Percentiles rank a stretch among this genome's conserved stretches.
Evolutionary conservation across 495 filamentous ascomycete species (phyloP).

Genomic region (Antarctomyces pellizariae): DNA sequence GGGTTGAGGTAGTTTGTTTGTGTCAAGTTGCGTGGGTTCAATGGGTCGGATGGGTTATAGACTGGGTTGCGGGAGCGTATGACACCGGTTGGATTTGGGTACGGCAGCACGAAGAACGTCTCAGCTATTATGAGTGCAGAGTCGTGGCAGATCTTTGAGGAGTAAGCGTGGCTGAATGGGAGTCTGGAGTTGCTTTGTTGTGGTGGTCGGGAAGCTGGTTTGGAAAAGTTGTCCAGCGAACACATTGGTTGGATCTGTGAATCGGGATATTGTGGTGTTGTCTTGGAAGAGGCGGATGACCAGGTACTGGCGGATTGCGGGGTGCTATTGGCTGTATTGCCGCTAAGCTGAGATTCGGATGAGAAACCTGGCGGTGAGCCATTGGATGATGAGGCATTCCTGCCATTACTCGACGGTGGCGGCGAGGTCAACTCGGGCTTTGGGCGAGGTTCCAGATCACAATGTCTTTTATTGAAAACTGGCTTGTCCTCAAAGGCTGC

Average conservation of each 20-base stretch:
- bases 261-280: no score
- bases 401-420: slow-evolving; percentile 12
- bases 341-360: no score
- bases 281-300: no score
- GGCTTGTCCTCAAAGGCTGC: slow-evolving; percentile 35
- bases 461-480: slow-evolving; percentile 33
- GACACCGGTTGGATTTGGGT: slow-evolving; percentile 20
- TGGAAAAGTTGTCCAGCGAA: slow-evolving; percentile 16
- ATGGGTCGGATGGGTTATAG: slow-evolving; percentile 11
- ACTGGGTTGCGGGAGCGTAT: slow-evolving; percentile 12
- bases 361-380: slow-evolving; percentile 15
- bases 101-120: slow-evolving; percentile 26
- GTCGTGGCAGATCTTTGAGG: slow-evolving; percentile 27
- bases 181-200: slow-evolving; percentile 17
- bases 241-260: slow-evolving; percentile 15
- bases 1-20: no score
- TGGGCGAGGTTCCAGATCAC: slow-evolving; percentile 24
- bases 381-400: slow-evolving; percentile 16
- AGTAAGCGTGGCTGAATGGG: slow-evolving; percentile 28
- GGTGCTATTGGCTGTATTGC: no score
- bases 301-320: no score
- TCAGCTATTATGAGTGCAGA: slow-evolving; percentile 26
- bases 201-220: slow-evolving; percentile 9
- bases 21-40: no score
- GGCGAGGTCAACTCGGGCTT: slow-evolving; percentile 11